phyloP scores from a whole-genome alignment of 2,329 filamentous ascomycete genomes.

The Hypoxylon sp. region DNA sequence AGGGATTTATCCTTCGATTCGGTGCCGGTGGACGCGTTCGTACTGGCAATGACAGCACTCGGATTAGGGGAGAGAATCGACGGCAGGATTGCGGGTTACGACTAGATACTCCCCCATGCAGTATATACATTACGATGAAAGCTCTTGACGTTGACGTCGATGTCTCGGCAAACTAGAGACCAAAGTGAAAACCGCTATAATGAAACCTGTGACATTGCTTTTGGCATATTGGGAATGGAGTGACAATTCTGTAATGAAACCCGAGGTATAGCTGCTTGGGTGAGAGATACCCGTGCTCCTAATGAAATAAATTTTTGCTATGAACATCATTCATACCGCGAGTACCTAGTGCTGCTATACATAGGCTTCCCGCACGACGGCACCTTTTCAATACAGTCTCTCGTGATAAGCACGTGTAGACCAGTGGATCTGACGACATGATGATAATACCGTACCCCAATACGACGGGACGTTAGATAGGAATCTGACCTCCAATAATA shows the following conservation, averaged over 20 bases:
- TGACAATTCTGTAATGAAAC: slow-evolving; percentile 24
- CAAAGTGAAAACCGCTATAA: not conserved
- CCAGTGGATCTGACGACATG: slow-evolving; percentile 7
- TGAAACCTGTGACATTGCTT: no score
- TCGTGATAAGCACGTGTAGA: not conserved
- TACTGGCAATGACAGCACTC: slow-evolving; percentile 46
- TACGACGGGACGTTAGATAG: slow-evolving; percentile 19
- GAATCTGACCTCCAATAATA: slow-evolving; percentile 18
- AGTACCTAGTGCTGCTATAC: not conserved
- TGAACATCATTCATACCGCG: not conserved
- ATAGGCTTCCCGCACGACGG: no score
- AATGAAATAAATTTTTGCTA: not conserved
- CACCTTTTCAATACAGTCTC: not conserved
- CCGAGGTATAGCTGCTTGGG: slow-evolving; percentile 1
- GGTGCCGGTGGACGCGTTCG: slow-evolving; percentile 47
- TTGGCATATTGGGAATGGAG: no score
- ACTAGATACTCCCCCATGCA: slow-evolving; percentile 50
- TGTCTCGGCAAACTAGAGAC: slow-evolving; percentile 4
- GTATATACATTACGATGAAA: slow-evolving; percentile 48
- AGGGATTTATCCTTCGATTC: slow-evolving; percentile 40
- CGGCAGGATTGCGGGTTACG: slow-evolving; percentile 43
- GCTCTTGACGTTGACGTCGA: slow-evolving; percentile 8
- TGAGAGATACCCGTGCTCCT: slow-evolving; percentile 8
- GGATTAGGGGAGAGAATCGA: slow-evolving; percentile 42
- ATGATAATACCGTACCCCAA: slow-evolving; percentile 7